These are phyloP conservation scores for Jamesozyma jinghongensis DNA, from an alignment of 805 yeast species.

Conservation along the genomic window DNA sequence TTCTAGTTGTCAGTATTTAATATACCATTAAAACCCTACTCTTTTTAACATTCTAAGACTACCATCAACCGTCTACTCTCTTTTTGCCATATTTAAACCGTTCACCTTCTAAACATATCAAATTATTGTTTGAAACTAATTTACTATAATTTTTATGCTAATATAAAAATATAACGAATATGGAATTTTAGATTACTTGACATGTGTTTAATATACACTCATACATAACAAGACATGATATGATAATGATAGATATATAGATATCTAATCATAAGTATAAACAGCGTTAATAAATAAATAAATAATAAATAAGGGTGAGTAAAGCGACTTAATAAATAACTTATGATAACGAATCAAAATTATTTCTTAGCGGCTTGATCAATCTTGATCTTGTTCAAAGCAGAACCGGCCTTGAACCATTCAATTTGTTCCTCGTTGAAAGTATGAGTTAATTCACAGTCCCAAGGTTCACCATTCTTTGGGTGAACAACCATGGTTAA, in stretches of 20 bases:
- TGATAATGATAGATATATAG: not conserved
- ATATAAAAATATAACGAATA: no score
- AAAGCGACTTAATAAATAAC: no score
- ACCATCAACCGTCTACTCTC: no score
- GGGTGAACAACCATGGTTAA: constrained; percentile 67
- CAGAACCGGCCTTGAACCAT: constrained; percentile 99
- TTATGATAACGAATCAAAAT: not conserved
- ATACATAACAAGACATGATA: not conserved
- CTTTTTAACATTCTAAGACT: no score
- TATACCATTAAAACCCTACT: no score
- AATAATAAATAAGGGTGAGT: not conserved
- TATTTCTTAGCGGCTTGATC: not conserved
- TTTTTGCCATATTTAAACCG: no score
- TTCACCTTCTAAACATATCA: no score
- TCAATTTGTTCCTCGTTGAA: constrained; percentile 94
- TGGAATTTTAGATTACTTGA: no score
- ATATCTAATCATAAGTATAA: not conserved
- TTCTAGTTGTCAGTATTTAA: no score
- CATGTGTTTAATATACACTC: not conserved
- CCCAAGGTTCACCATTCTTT: constrained; percentile 74
- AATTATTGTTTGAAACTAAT: no score
- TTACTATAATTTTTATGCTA: no score
- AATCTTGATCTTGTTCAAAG: constrained; percentile 66
- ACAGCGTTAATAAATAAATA: not conserved
- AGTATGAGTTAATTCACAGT: constrained; percentile 87